Conservation (phyloP, 768 basidiomycete species). For the Hypholoma fasciculare region DNA sequence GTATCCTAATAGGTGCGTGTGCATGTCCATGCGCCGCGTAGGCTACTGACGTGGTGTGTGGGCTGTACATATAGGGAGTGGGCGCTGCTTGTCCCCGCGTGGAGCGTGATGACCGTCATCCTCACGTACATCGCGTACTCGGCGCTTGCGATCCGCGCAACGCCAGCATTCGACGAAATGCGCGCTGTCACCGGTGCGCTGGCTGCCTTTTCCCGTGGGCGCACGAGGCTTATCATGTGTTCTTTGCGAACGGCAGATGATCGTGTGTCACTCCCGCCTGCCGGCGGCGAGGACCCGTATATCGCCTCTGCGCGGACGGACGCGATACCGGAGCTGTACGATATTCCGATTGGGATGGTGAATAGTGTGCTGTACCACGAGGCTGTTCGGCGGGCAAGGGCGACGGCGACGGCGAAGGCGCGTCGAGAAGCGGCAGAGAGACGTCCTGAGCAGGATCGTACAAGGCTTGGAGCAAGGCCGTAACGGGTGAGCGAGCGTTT, state of each 20-base stretch:
- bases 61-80: slow-evolving; percentile 72
- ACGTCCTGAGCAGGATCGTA: too few species aligned
- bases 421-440: too few species aligned
- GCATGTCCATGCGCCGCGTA: neutral
- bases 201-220: neutral
- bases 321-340: slow-evolving; percentile 68
- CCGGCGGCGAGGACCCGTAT: slow-evolving; percentile 40
- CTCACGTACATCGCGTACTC: slow-evolving; percentile 79
- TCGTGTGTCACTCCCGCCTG: slow-evolving; percentile 50
- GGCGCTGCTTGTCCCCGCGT: slow-evolving; percentile 81
- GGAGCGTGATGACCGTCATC: slow-evolving; percentile 67
- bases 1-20: slow-evolving; percentile 81
- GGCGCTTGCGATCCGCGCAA: slow-evolving; percentile 68
- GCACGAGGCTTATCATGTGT: slow-evolving; percentile 7
- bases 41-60: slow-evolving; percentile 1
- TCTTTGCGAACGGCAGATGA: slow-evolving; percentile 45
- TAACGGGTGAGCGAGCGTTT: too few species aligned
- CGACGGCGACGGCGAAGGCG: neutral
- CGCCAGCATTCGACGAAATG: slow-evolving; percentile 69
- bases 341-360: slow-evolving; percentile 80
- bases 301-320: slow-evolving; percentile 43
- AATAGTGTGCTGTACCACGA: slow-evolving; percentile 67
- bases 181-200: slow-evolving; percentile 64
- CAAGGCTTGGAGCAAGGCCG: too few species aligned
- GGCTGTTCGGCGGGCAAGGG: neutral